A percentile compares a stretch with the other conserved stretches of the same genome.
These are phyloP conservation scores for Alternaria sp. DNA, from an alignment of 2,329 filamentous ascomycete species.

Conservation along the genomic window DNA sequence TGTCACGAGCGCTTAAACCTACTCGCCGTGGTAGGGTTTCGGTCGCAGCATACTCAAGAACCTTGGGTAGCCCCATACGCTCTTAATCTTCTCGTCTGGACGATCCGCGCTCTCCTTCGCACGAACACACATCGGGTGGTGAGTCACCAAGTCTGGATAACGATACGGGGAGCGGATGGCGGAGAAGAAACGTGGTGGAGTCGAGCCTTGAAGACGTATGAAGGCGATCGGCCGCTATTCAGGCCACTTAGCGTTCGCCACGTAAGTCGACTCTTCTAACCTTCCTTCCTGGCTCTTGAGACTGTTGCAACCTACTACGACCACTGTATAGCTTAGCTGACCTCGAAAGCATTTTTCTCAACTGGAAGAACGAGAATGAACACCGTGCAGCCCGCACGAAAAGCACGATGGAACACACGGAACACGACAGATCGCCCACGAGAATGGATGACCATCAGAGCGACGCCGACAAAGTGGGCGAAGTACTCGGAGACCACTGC, in stretches of 20 bases:
- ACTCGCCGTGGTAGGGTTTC: slow-evolving; percentile 29
- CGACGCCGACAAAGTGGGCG: neutral
- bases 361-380: slow-evolving; percentile 12
- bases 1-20: slow-evolving; percentile 43
- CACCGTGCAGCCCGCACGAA: slow-evolving; percentile 24
- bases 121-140: neutral
- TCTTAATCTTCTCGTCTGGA: slow-evolving; percentile 15
- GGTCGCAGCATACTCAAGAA: slow-evolving; percentile 32
- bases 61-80: slow-evolving; percentile 27
- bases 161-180: slow-evolving; percentile 17
- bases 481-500: neutral
- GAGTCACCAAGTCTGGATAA: slow-evolving; percentile 9
- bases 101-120: neutral
- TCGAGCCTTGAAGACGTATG: slow-evolving; percentile 10
- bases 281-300: slow-evolving; percentile 24
- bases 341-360: slow-evolving; percentile 2
- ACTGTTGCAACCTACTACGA: slow-evolving; percentile 26
- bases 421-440: slow-evolving; percentile 24
- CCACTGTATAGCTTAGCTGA: slow-evolving; percentile 12
- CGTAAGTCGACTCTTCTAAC: slow-evolving; percentile 41
- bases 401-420: slow-evolving; percentile 26
- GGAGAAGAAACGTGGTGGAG: slow-evolving; percentile 8
- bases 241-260: slow-evolving; percentile 53
- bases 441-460: neutral
- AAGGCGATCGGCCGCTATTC: slow-evolving; percentile 45